A percentile compares a stretch with the other conserved stretches of the same genome.
phyloP scores from a whole-genome alignment of 768 basidiomycete species.

The Boletus barrowsii region DNA sequence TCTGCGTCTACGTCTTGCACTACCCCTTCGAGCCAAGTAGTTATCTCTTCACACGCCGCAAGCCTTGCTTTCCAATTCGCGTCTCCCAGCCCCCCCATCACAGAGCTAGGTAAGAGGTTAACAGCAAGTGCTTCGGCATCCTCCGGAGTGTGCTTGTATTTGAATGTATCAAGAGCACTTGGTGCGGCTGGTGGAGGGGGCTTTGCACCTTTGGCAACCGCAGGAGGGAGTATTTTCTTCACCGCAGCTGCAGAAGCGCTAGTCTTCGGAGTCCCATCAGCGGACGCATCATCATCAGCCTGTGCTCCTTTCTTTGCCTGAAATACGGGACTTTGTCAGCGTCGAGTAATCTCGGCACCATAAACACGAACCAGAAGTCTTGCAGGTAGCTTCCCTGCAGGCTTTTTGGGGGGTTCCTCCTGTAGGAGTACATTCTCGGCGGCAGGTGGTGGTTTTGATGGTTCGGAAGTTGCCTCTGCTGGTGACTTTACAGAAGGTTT shows the following conservation, averaged over 20 bases:
- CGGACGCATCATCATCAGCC: constrained; percentile 27
- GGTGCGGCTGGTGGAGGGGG: constrained; percentile 45
- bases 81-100: constrained; percentile 75
- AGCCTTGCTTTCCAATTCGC: constrained; percentile 91
- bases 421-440: constrained; percentile 19
- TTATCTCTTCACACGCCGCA: constrained; percentile 83
- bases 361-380: constrained; percentile 37
- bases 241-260: constrained; percentile 31
- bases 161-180: constrained; percentile 74
- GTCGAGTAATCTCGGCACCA: neutral
- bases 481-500: constrained; percentile 34
- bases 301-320: constrained; percentile 54
- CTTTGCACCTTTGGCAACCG: constrained; percentile 45
- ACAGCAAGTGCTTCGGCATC: constrained; percentile 82
- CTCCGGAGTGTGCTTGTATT: constrained; percentile 88
- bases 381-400: constrained; percentile 50
- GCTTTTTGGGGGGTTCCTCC: constrained; percentile 40
- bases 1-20: constrained; percentile 76
- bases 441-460: constrained; percentile 18
- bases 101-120: constrained; percentile 66
- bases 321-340: constrained; percentile 1
- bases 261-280: constrained; percentile 16
- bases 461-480: constrained; percentile 8
- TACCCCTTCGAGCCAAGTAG: constrained; percentile 72
- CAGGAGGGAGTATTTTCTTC: constrained; percentile 45